A percentile compares a stretch with the other conserved stretches of the same genome.
Conservation (phyloP, 768 basidiomycete genomes). For the Leucocoprinus leucothites region DNA sequence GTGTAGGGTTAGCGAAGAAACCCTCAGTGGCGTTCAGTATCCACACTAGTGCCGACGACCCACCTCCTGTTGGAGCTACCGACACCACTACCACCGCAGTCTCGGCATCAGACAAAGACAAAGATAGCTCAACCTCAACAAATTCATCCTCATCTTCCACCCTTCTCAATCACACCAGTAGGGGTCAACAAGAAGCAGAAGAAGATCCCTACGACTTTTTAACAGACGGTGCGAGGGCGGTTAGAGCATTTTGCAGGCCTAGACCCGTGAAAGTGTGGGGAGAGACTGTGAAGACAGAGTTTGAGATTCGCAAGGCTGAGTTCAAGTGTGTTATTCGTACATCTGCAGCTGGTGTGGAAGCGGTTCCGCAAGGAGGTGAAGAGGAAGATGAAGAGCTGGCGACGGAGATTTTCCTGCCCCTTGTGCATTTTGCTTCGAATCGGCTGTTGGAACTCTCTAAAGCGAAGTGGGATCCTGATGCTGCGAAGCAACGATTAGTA, state of each 20-base stretch:
- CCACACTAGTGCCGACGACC: not conserved
- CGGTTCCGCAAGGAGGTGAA: slow-evolving; percentile 18
- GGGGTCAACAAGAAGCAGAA: slow-evolving; percentile 25
- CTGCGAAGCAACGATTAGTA: too few relatives aligned
- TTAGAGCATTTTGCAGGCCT: slow-evolving; percentile 82
- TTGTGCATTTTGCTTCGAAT: slow-evolving; percentile 77
- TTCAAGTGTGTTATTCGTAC: slow-evolving; percentile 63
- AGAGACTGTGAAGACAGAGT: slow-evolving; percentile 57
- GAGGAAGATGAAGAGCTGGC: slow-evolving; percentile 36
- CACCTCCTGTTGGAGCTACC: not conserved
- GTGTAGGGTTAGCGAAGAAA: slow-evolving; percentile 2
- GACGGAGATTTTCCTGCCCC: slow-evolving; percentile 91
- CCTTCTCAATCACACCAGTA: not conserved
- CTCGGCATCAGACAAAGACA: not conserved
- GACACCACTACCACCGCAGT: not conserved
- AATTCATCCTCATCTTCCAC: not conserved
- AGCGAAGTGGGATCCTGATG: slow-evolving; percentile 6
- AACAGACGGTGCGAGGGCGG: slow-evolving; percentile 82
- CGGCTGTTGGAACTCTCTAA: slow-evolving; percentile 23
- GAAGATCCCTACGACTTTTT: slow-evolving; percentile 67
- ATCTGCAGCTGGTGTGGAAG: slow-evolving; percentile 43
- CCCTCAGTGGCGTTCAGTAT: slow-evolving; percentile 1
- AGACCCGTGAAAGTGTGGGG: slow-evolving; percentile 80
- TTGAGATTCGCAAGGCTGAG: slow-evolving; percentile 67
- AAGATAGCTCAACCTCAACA: not conserved